phyloP scores from a whole-genome alignment of 2,329 filamentous ascomycete species.

The Ophiostoma triangulosporum region DNA sequence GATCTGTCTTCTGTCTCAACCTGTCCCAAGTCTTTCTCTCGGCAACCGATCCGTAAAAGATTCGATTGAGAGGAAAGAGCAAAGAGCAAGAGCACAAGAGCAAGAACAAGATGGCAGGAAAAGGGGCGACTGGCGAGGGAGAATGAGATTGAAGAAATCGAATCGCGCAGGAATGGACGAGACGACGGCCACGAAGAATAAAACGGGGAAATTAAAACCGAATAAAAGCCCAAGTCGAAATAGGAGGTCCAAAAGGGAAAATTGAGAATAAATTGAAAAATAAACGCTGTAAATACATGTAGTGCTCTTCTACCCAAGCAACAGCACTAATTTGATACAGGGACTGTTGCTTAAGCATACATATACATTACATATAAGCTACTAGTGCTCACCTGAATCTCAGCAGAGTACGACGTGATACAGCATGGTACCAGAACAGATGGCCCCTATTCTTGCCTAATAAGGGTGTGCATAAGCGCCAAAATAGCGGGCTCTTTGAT shows the following conservation, averaged over 20 bases:
- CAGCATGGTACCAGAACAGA: too few species aligned
- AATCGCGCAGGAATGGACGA: conserved; percentile 5
- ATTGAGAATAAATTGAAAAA: too few species aligned
- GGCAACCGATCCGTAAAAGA: background rate
- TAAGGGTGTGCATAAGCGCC: background rate
- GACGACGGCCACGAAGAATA: conserved; percentile 6
- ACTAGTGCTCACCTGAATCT: too few species aligned
- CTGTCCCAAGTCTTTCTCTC: background rate
- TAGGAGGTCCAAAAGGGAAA: background rate
- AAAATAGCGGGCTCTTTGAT: conserved; percentile 5
- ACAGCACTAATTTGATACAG: too few species aligned
- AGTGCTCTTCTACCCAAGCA: too few species aligned
- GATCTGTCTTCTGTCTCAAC: too few species aligned
- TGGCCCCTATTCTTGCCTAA: background rate
- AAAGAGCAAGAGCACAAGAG: background rate
- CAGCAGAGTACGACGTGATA: too few species aligned
- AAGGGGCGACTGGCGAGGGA: conserved; percentile 5
- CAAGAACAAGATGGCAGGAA: background rate
- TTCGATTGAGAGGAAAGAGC: background rate
- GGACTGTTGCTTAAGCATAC: too few species aligned
- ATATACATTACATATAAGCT: too few species aligned
- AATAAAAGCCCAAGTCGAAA: background rate
- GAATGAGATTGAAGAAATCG: background rate
- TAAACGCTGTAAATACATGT: too few species aligned
- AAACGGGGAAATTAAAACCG: background rate